Base-by-base conservation (phyloP, 2,329 filamentous ascomycete species). In the Cladosporium cucumerinum region DNA sequence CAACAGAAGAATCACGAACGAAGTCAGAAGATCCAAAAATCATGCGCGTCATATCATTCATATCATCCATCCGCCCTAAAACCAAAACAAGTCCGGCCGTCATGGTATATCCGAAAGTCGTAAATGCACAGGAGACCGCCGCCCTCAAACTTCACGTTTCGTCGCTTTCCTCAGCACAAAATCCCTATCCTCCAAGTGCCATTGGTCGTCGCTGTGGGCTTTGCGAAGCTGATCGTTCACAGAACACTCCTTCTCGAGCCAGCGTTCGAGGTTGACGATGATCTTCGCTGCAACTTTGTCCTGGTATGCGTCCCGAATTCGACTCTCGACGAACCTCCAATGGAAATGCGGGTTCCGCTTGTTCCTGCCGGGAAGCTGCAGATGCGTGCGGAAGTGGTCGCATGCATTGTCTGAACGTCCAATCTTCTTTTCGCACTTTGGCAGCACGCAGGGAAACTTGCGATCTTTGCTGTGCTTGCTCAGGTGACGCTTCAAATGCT, bases 301-400 rank as follows among this genome's bases (percentile, higher is more conserved):
- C 21, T 59, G 34, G 34, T 67, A 67, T 8, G 46, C 59, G 10
- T 55, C 49, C 3, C 28, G 34, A 25, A 72, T 63, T 30, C 51
- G 54, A 21, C 39, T 34, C 30, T 66, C 48, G 16, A 69, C 32
- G 5, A 51, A 63, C 8, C 63, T 57, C 69, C 69, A 72, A 16
- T 67, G 61, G 34, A 66, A 63, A 34, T 66, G 66, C 32, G 65
- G 51, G 67, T 76, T 76, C 1, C 74, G 69, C 46, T 70, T 69
- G 16, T 73, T 72, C 46, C 68, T 69, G 10, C 34, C 36, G 0
- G 52, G 63, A 0, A 25, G 10, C 30, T 65, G 64, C 12, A 76
- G 66, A 52, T 76, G 74, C 0, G 72, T 75, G 61, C 71, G 72
- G 69, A 73, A 73, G 46, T 76, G 74, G 30, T 76, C 73, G 6